phyloP scores from a whole-genome alignment of 192 early-diverging fungal species.

The Gamsiella multidivaricata region DNA sequence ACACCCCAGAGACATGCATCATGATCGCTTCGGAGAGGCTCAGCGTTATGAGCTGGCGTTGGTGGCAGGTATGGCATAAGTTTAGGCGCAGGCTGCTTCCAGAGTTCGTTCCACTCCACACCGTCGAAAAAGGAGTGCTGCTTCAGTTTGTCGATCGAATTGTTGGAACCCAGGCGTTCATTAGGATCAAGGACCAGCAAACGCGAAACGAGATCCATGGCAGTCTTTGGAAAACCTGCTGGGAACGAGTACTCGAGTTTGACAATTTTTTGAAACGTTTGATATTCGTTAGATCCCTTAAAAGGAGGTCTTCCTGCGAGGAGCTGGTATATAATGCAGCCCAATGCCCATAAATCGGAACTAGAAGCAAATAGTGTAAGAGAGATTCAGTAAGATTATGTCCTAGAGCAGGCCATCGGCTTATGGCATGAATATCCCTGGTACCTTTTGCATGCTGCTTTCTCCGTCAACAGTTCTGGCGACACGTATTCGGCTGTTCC shows the following conservation, averaged over 20 bases:
- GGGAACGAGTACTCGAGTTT: slow-evolving; percentile 91
- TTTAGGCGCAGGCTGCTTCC: slow-evolving; percentile 62
- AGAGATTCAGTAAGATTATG: not conserved
- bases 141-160: slow-evolving; percentile 72
- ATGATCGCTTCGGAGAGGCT: slow-evolving; percentile 40
- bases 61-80: slow-evolving; percentile 56
- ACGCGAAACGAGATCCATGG: slow-evolving; percentile 80
- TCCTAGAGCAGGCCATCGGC: not conserved
- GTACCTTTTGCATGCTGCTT: slow-evolving; percentile 82
- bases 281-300: slow-evolving; percentile 94
- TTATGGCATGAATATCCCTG: too few relatives aligned
- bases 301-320: slow-evolving; percentile 92
- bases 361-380: slow-evolving; percentile 47
- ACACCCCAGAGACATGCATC: slow-evolving; percentile 30
- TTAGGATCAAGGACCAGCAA: slow-evolving; percentile 76
- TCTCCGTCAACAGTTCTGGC: slow-evolving; percentile 93
- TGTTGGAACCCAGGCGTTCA: slow-evolving; percentile 69
- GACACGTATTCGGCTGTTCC: slow-evolving; percentile 99
- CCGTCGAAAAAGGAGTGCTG: slow-evolving; percentile 84
- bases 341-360: slow-evolving; percentile 86
- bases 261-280: slow-evolving; percentile 95
- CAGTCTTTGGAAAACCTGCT: slow-evolving; percentile 71
- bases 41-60: slow-evolving; percentile 44
- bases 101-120: slow-evolving; percentile 77
- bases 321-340: slow-evolving; percentile 94